Evolutionary conservation across 2,329 filamentous ascomycete genomes (phyloP), one percentile per base, ranked within the genome.

Genomic region (Zalaria obscura): DNA sequence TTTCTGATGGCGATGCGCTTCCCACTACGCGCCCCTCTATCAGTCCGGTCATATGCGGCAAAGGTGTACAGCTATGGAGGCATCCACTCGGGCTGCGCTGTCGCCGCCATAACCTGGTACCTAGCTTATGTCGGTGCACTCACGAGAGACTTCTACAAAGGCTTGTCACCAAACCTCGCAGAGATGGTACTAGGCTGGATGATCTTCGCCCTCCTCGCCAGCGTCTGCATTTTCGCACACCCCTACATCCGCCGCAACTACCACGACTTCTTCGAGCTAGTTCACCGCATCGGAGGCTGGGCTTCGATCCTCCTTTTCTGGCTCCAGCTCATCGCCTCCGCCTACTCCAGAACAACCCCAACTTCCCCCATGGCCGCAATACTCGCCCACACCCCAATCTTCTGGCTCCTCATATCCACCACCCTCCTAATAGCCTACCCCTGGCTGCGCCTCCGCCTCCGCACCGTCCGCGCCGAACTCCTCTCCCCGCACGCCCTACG

Each of bases 261-360:
- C 47, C 82, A 87, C 62, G 72, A 87, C 58, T 58, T 69, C 43
- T 87, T 85, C 53, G 82, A 87, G 61, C 61, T 73, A 37, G 72
- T 72, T 37, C 82, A 87, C 59, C 77, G 82, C 38, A 85, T 83
- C 56, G 70, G 72, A 4, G 81, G 80, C 10, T 87, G 82, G 81
- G 66, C 70, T 7, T 66, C 75, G 5, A 64, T 85, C 5, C 65
- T 61, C 1, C 60, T 85, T 28, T 80, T 87, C 55, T 81, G 81
- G 72, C 68, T 62, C 0, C 72, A 81, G 43, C 67, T 72, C 5
- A 54, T 83, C 33, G 60, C 83, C 7, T 61, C 73, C 35, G 57
- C 65, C 33, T 61, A 73, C 35, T 54, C 57, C n/a, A 43, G 55
- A 9, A 36, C 48, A 9, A 40, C 11, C 5, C 25, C 25, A 2